phyloP scores from a whole-genome alignment of 1,284 basidiomycete species.

The Agaricales sp. region DNA sequence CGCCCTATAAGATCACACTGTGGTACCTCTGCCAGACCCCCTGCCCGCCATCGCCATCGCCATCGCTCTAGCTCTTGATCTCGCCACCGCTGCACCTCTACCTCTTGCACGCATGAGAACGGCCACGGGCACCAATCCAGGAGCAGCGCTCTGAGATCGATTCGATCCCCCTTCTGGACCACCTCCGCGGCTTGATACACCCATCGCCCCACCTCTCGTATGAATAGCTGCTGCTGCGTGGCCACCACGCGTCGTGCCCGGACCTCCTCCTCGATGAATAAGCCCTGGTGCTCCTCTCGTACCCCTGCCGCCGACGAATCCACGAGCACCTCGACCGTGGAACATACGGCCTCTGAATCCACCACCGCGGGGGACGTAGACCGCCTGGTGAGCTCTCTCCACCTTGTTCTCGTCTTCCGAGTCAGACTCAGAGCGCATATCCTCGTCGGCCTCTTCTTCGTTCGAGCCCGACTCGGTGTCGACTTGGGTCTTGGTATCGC shows the following conservation, averaged over 20 bases:
- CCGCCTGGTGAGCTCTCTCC: neutral
- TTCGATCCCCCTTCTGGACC: neutral
- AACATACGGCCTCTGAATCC: neutral
- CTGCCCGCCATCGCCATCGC: neutral
- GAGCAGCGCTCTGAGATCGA: neutral
- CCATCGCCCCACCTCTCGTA: neutral
- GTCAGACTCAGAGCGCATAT: neutral
- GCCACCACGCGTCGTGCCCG: too few relatives aligned
- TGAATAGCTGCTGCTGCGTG: neutral
- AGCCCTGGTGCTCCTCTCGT: neutral
- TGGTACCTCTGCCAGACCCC: too few relatives aligned
- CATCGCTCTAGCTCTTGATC: neutral
- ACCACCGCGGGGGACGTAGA: neutral
- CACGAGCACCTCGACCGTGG: neutral
- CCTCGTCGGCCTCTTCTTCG: neutral
- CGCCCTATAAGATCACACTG: too few relatives aligned
- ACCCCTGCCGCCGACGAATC: neutral
- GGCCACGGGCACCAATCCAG: neutral
- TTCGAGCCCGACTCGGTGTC: neutral
- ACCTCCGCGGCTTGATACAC: neutral
- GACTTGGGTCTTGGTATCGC: neutral
- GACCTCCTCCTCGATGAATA: neutral
- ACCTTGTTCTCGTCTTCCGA: neutral
- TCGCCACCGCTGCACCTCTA: neutral
- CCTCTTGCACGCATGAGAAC: constrained; percentile 1